Conservation (phyloP, 306 rosid genomes). For the Cajanus cajan region DNA sequence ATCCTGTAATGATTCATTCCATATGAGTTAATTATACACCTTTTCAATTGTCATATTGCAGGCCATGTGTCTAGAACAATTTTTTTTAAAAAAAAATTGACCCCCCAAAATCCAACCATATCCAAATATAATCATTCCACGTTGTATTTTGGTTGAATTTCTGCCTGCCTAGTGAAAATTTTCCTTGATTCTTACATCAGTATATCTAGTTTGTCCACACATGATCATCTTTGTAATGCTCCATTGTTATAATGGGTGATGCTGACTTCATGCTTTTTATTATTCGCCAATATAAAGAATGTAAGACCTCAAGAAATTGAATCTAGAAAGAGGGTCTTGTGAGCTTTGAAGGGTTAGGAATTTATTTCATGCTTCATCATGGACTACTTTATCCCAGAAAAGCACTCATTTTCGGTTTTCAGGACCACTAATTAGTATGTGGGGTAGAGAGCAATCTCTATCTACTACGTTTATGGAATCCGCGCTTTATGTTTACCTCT, state of each 20-base stretch:
- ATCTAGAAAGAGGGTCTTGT: constrained; percentile 12
- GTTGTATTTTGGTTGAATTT: constrained; percentile 38
- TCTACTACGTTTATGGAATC: constrained; percentile 43
- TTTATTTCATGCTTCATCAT: constrained; percentile 22
- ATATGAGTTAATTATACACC: constrained; percentile 31
- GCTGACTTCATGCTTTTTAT: constrained; percentile 29
- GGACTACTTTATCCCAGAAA: constrained; percentile 5
- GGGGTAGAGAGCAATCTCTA: constrained; percentile 30
- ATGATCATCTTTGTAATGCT: constrained; percentile 34
- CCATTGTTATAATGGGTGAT: constrained; percentile 37
- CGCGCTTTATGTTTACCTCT: constrained; percentile 23
- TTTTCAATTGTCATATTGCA: constrained; percentile 24
- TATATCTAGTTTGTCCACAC: constrained; percentile 48
- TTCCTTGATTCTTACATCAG: constrained; percentile 15
- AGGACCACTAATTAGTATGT: constrained; percentile 38
- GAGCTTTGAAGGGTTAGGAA: not conserved
- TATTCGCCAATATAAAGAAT: constrained; percentile 30
- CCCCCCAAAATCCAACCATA: constrained; percentile 68
- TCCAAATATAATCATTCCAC: constrained; percentile 52
- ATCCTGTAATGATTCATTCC: constrained; percentile 36
- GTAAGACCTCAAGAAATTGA: constrained; percentile 3
- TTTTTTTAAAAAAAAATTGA: constrained; percentile 20
- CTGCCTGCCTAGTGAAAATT: constrained; percentile 3
- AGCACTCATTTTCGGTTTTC: constrained; percentile 25
- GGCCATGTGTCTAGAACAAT: constrained; percentile 35